phyloP scores from a whole-genome alignment of 257 asterid genomes.

The Gentiana macrophylla region DNA sequence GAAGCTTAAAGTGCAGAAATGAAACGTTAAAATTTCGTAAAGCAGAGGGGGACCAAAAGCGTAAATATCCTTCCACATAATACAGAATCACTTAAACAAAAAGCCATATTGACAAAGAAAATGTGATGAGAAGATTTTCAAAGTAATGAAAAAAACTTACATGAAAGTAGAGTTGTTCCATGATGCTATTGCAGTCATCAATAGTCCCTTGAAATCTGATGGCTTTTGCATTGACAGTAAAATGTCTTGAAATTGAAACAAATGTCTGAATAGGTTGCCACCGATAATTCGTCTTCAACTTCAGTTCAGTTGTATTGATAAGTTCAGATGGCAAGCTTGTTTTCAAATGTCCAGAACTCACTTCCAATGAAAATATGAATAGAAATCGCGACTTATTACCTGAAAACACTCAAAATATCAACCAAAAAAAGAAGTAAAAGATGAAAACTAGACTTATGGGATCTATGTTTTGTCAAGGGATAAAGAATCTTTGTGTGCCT shows the following conservation, averaged over 20 bases:
- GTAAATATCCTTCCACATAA: too few relatives aligned
- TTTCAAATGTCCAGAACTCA: constrained; percentile 52
- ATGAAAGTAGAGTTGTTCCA: constrained; percentile 49
- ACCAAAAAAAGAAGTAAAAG: too few relatives aligned
- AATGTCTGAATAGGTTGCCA: constrained; percentile 91
- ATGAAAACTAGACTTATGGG: too few relatives aligned
- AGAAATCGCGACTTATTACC: constrained; percentile 56
- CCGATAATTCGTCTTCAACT: constrained; percentile 46
- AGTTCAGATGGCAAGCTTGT: constrained; percentile 68
- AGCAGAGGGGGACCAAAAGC: too few relatives aligned
- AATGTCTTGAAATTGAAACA: constrained; percentile 78
- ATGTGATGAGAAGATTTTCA: too few relatives aligned
- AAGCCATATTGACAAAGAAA: too few relatives aligned
- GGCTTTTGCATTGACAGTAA: constrained; percentile 70
- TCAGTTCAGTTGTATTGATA: constrained; percentile 59
- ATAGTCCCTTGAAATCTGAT: constrained; percentile 63
- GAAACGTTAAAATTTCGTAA: too few relatives aligned
- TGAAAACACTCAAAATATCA: constrained; percentile 10
- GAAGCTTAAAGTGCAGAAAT: too few relatives aligned
- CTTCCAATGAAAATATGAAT: constrained; percentile 68
- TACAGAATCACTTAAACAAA: too few relatives aligned
- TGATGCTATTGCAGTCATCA: constrained; percentile 53
- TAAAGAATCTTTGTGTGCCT: too few relatives aligned
- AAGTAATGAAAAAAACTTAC: constrained; percentile 26
- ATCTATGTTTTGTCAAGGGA: too few relatives aligned